These are phyloP conservation scores for Fibroporia radiculosa DNA, from an alignment of 768 basidiomycete species.

Conservation along the genomic window DNA sequence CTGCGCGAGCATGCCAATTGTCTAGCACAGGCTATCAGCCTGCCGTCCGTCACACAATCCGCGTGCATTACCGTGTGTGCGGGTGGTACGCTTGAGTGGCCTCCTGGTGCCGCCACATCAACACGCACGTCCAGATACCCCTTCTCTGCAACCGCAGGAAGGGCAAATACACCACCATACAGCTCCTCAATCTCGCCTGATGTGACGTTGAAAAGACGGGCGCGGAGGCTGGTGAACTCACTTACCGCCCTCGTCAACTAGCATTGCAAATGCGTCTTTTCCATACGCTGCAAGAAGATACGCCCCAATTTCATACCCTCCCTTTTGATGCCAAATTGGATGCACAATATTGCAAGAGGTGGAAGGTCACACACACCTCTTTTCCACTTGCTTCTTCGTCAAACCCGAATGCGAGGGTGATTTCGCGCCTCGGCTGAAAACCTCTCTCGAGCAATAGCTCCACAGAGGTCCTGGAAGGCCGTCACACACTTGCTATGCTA, in stretches of 20 bases:
- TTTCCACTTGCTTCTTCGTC: conserved; percentile 39
- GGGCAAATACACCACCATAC: conserved; percentile 49
- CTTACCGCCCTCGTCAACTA: conserved; percentile 85
- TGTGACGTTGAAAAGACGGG: no score
- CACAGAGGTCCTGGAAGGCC: conserved; percentile 27
- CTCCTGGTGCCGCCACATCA: conserved; percentile 64
- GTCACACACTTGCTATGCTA: not conserved
- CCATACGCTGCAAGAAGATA: conserved; percentile 59
- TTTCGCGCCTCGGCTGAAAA: conserved; percentile 36
- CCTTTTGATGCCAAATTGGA: conserved; percentile 27
- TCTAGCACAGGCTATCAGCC: no score
- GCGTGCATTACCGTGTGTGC: conserved; percentile 55
- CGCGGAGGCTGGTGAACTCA: not conserved
- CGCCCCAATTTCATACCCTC: conserved; percentile 41
- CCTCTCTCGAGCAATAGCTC: conserved; percentile 38
- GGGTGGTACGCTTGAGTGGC: conserved; percentile 83
- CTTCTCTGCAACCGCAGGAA: conserved; percentile 65
- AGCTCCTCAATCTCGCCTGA: conserved; percentile 7
- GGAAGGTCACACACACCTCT: conserved; percentile 16
- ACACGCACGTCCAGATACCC: conserved; percentile 58
- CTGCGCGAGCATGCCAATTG: conserved; percentile 54
- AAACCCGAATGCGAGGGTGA: conserved; percentile 36
- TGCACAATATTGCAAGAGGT: no score
- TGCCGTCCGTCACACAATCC: not conserved
- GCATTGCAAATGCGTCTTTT: conserved; percentile 58